Base-by-base conservation (phyloP, 495 filamentous ascomycete species). In the Bathelium albidoporum region DNA sequence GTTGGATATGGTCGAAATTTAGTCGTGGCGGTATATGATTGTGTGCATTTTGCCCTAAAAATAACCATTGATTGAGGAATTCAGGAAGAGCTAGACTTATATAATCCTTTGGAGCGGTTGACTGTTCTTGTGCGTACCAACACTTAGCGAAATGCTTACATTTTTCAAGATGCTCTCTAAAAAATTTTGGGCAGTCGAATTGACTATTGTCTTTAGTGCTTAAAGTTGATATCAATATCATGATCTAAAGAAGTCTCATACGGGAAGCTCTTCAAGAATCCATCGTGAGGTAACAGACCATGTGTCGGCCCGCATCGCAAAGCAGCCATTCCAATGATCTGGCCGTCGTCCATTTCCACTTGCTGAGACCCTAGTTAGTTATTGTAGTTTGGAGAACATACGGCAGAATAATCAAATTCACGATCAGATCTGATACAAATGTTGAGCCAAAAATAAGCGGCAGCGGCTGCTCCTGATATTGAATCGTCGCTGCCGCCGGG, bases 301-400 rank as follows among this genome's bases (percentile, higher is more conserved):
- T 31, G 36, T 24, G 65, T 62, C 24, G 67, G 66, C n/a, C n/a
- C 70, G 62, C 29, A 72, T 44, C 12, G 62, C 66, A 64, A 66
- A 74, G 62, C 59, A 64, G 41, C 69, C 71, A 58, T 70, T 69
- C 63, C 64, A 70, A 26, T 58, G 49, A 0, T 32, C 69, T 12
- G 72, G 71, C 5, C 52, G 41, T 58, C 55, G 59, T 32, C 39
- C 59, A 41, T 63, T 68, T 10, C 66, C 66, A 62, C 58, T 60
- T 49, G 52, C 31, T 55, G n/a, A n/a, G n/a, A n/a, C n/a, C n/a
- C n/a, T n/a, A n/a, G n/a, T n/a, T n/a, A n/a, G n/a, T n/a, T n/a
- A n/a, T n/a, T n/a, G n/a, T n/a, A n/a, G n/a, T n/a, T n/a, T n/a
- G n/a, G n/a, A n/a, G n/a, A n/a, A n/a, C n/a, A n/a, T n/a, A n/a